Base-by-base conservation (phyloP, 768 basidiomycete species). In the Phanerochaete carnosa region DNA sequence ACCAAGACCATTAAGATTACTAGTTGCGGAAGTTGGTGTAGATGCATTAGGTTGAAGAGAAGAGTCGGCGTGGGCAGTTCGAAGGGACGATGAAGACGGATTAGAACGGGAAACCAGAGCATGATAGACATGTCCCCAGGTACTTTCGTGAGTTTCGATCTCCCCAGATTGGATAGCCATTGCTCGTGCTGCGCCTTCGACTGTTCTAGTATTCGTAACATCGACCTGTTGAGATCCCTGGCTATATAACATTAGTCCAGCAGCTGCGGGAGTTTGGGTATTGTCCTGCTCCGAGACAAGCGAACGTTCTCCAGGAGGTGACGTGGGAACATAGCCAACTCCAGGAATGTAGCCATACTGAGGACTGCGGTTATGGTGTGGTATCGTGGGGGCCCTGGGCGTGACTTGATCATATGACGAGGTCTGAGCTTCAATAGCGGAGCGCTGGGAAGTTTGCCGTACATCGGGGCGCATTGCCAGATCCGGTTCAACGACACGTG, bases 121-220 rank as follows among this genome's bases (percentile, higher is more conserved):
- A 19, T 28, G 37, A 28, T 37, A 47, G 19, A 62, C 50, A 46
- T 58, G 57, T 16, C 61, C 61, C 61, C 61, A 62, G 11, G 61
- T 58, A 43, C 50, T 22, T 28, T 62, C 61, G 23, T 33, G 37
- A 22, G 61, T 62, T 39, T 58, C 61, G 25, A 62, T 22, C 43
- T 62, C 61, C 23, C 61, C 61, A 30, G 49, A 58, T 2, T 47
- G 30, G 23, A 62, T 51, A n/a, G 50, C 61, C 16, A 58, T 35
- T 9, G 49, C 61, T 8, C 61, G 56, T n/a, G 61, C 61, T 45
- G 61, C 61, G 11, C 49, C 56, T 43, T 62, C 61, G 1, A 62
- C 53, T 9, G 56, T 58, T 22, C 47, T 28, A 16, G 28, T 35
- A 13, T 23, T 30, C 9, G 26, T 30, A 32, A 43, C 19, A 37